These are phyloP conservation scores for Zygoascus biomembranicola DNA, from an alignment of 805 yeast genomes.

Conservation along the genomic window DNA sequence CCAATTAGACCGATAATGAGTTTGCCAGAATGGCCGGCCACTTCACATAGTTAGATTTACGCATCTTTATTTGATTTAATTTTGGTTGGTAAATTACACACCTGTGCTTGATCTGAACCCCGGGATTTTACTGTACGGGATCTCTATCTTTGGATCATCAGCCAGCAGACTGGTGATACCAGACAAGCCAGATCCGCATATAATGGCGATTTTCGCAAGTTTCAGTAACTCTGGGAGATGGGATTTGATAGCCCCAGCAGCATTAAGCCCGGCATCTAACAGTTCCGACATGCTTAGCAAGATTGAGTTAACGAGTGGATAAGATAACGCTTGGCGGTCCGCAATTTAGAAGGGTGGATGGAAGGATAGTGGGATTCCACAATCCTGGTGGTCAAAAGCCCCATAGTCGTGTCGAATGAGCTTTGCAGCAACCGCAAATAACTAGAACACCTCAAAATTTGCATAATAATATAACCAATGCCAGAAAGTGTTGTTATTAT, in stretches of 20 bases:
- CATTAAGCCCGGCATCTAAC: conserved; percentile 3
- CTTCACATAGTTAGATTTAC: conserved; percentile 25
- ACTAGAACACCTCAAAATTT: no score
- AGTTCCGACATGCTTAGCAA: neutral
- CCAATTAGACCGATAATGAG: conserved; percentile 75
- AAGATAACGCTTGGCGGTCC: no score
- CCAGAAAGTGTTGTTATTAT: no score
- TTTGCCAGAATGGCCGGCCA: conserved; percentile 83
- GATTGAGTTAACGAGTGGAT: no score
- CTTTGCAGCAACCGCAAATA: no score
- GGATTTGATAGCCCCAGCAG: conserved; percentile 12
- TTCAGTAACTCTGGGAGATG: conserved; percentile 16
- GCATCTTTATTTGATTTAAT: neutral
- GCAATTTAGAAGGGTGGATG: no score
- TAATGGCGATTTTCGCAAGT: conserved; percentile 61
- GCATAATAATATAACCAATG: no score
- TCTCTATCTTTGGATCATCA: conserved; percentile 32
- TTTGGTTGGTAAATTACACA: conserved; percentile 2
- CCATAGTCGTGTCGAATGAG: no score
- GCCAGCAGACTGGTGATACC: conserved; percentile 58
- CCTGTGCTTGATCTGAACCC: conserved; percentile 68
- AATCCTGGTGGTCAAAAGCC: no score
- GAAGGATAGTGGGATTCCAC: no score
- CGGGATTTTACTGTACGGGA: conserved; percentile 65
- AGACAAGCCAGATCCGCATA: conserved; percentile 93